Conservation (phyloP, 805 yeast genomes). For the Hemisphaericaspora nanyangensis region DNA sequence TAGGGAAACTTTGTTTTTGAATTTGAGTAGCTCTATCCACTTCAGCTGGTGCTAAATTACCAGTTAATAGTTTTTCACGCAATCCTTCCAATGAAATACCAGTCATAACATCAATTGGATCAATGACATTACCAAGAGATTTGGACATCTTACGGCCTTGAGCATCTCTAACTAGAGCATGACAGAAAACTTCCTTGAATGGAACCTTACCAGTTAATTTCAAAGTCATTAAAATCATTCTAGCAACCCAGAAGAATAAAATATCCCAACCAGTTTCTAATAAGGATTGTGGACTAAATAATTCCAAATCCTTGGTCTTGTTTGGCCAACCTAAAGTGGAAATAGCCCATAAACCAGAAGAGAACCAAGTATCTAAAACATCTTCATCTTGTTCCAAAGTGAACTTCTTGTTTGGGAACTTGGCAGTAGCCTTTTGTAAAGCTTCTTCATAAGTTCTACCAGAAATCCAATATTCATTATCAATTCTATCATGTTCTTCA, state of each 20-base stretch:
- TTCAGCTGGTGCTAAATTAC: conserved; percentile 89
- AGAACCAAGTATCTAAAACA: conserved; percentile 98
- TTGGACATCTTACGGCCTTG: conserved; percentile 99
- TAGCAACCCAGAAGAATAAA: conserved; percentile 96
- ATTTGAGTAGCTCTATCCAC: conserved; percentile 83
- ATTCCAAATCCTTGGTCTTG: conserved; percentile 65
- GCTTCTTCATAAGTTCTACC: conserved; percentile 87
- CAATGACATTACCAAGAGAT: conserved; percentile 93
- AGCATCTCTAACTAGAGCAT: conserved; percentile 96
- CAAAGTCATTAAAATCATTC: conserved; percentile 90
- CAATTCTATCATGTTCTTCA: conserved; percentile 55
- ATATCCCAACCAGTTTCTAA: conserved; percentile 99
- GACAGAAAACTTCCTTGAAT: conserved; percentile 95
- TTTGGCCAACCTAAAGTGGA: conserved; percentile 97
- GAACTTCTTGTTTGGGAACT: conserved; percentile 67
- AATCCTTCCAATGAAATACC: conserved; percentile 81
- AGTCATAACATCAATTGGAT: conserved; percentile 88
- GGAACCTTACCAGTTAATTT: conserved; percentile 90
- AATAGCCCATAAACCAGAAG: conserved; percentile 97
- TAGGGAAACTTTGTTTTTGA: conserved; percentile 86
- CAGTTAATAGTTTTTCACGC: conserved; percentile 70
- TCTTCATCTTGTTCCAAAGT: conserved; percentile 94
- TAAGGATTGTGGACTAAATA: conserved; percentile 87
- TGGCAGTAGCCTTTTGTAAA: conserved; percentile 66
- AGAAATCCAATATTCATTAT: conserved; percentile 83